Evolutionary conservation across 2,329 filamentous ascomycete genomes (phyloP), one percentile per base, ranked within the genome.

Genomic region (Epichloe aotearoae): DNA sequence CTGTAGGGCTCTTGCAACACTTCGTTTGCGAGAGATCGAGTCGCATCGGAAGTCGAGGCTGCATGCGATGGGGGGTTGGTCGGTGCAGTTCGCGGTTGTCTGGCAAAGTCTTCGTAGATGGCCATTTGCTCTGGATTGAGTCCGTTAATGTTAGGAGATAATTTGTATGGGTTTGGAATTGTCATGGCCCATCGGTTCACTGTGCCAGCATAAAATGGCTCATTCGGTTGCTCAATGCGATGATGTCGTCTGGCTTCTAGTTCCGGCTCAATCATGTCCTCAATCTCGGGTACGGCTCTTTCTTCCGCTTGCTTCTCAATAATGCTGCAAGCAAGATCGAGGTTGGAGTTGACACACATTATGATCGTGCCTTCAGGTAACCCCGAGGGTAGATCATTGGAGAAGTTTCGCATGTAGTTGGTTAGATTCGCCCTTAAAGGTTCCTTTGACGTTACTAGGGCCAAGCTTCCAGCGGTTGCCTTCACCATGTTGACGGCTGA

Each of bases 281-380:
- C 91, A 53, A 98, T 97, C 65, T 98, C 93, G 2, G 88, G 86
- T 39, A 96, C 74, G 10, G 93, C 93, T 54, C 91, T 86, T 61
- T 95, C 87, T 65, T 97, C 91, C 3, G 93, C 94, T 49, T 93
- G 90, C 66, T 93, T 89, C 67, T 98, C 93, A 44, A 98, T 94
- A 55, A 96, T 87, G 59, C 80, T 85, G 63, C 93, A 97, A 45
- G 94, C 91, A 40, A 89, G 77, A 59, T 98, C 93, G 33, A 98
- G 77, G 64, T 98, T 98, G 57, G 94, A 91, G 65, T 97, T 98
- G 54, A 98, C 91, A 67, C 94, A 97, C 88, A 98, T 96, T 51
- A 97, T 80, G 54, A 98, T 93, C 34, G 93, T 87, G 6, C 93
- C 93, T 69, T 98, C 93, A 0, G 93, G 88, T 54, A 98, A 77